Base-by-base conservation (phyloP, 345 rosid genomes). In the Euphorbia tirucalli region DNA sequence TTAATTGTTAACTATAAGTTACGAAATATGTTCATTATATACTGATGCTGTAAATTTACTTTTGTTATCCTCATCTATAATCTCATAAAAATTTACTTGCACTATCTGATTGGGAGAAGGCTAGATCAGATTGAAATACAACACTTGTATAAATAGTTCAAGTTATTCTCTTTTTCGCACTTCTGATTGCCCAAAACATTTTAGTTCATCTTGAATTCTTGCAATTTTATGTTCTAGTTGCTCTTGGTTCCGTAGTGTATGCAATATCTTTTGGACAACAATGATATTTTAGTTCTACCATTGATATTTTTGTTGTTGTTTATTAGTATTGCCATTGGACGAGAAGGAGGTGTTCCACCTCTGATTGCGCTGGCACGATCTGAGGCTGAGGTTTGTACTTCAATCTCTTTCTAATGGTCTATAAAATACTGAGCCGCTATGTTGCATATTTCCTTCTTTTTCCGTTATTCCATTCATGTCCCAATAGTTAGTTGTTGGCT, bases 291-390 rank as follows among this genome's bases (percentile, higher is more conserved):
- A 32, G 11, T 35, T 57, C 35, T 77, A 31, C 43, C 52, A 19
- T 56, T 60, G 25, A 27, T 61, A 4, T 31, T 5, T 48, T 56
- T 50, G 50, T 65, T 74, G 58, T 56, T 76, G 18, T 78, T 56
- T 46, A 19, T 68, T 78, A 89, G 95, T 76, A 81, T 87, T 77
- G 90, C 92, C 13, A 89, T 89, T 75, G 95, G 92, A 80, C 89
- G 80, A 69, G 95, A 83, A 83, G 95, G 95, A 73, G 95, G 95
- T 27, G 89, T 89, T 74, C 86, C 88, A 1, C 95, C 95, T 66
- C 81, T 89, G 58, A 89, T 89, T 71, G 84, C 84, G 16, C 83
- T 89, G 49, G 92, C 95, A 65, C 84, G 81, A 75, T 87, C 95
- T 28, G 87, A 87, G 63, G 84, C 92, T 37, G 92, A 87, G 86